These are phyloP conservation scores for Teunomyces tritomae DNA, from an alignment of 805 yeast species.

Conservation along the genomic window DNA sequence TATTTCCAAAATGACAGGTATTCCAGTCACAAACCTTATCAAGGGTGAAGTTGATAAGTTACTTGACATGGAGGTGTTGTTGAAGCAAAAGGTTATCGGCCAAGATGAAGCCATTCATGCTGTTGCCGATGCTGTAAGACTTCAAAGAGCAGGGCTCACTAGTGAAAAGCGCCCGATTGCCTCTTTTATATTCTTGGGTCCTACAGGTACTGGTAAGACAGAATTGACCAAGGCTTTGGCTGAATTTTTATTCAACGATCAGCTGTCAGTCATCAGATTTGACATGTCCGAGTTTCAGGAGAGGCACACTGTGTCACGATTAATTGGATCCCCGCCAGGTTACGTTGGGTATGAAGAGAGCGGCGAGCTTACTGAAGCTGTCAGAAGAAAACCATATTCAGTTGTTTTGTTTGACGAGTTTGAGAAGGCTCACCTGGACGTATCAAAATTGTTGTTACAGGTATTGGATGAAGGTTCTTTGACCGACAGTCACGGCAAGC, in stretches of 20 bases:
- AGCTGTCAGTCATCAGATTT: conserved; percentile 80
- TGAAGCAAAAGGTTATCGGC: conserved; percentile 81
- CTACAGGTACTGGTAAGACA: conserved; percentile 98
- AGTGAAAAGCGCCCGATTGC: conserved; percentile 95
- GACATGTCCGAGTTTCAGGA: conserved; percentile 99
- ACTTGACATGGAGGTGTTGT: conserved; percentile 77
- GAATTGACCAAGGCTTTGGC: conserved; percentile 92
- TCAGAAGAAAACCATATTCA: conserved; percentile 90
- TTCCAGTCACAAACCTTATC: conserved; percentile 86
- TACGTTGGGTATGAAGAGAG: conserved; percentile 95
- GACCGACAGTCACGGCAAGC: conserved; percentile 93
- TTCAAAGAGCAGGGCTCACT: conserved; percentile 95
- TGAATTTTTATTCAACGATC: conserved; percentile 87
- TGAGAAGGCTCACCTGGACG: conserved; percentile 95
- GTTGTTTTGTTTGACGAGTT: conserved; percentile 93
- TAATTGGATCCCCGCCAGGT: conserved; percentile 98
- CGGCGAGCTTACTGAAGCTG: conserved; percentile 96
- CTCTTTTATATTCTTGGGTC: conserved; percentile 93
- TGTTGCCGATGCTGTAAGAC: conserved; percentile 88
- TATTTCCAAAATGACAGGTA: conserved; percentile 91
- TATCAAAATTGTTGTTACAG: conserved; percentile 85
- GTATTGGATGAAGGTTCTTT: conserved; percentile 93
- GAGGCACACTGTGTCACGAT: conserved; percentile 82
- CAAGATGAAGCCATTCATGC: conserved; percentile 93
- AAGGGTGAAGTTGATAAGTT: conserved; percentile 93